Conservation (phyloP, 2,329 filamentous ascomycete genomes). For the Monosporascus sp. region DNA sequence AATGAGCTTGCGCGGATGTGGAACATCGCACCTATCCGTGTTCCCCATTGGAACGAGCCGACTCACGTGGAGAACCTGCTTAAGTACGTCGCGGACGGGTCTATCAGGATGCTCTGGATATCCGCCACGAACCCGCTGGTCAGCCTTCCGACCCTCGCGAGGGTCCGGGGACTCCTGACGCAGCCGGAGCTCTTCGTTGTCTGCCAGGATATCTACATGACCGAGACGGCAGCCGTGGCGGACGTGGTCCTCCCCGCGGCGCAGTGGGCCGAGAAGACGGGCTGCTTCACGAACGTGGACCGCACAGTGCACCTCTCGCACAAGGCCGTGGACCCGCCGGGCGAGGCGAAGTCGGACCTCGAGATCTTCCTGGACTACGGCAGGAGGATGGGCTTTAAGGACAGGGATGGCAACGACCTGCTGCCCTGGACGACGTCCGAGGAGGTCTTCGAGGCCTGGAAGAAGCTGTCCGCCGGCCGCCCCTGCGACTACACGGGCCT, state of each 20-base stretch:
- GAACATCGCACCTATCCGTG: constrained; percentile 28
- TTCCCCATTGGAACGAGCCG: constrained; percentile 33
- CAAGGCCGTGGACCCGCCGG: constrained; percentile 32
- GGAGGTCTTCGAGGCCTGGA: constrained; percentile 32
- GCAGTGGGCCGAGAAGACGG: constrained; percentile 33
- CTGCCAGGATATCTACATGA: constrained; percentile 31
- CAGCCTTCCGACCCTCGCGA: constrained; percentile 28
- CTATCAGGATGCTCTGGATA: constrained; percentile 32
- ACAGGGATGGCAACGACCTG: constrained; percentile 26
- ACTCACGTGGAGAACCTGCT: constrained; percentile 32
- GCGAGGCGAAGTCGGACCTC: constrained; percentile 28
- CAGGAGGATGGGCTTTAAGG: constrained; percentile 27
- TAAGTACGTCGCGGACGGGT: constrained; percentile 27
- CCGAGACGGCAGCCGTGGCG: constrained; percentile 29
- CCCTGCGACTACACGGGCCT: constrained; percentile 30
- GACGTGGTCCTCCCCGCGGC: constrained; percentile 32
- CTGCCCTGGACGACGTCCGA: constrained; percentile 24
- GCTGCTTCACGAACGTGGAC: constrained; percentile 33
- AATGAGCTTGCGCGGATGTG: constrained; percentile 29
- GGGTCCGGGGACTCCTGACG: constrained; percentile 24
- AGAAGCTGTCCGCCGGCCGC: constrained; percentile 25
- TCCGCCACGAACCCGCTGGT: constrained; percentile 33
- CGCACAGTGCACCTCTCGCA: constrained; percentile 31
- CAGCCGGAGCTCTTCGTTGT: constrained; percentile 28
- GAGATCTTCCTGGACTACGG: constrained; percentile 31